Evolutionary conservation across 2,329 filamentous ascomycete genomes (phyloP).

Genomic region (Colletotrichum sp.): DNA sequence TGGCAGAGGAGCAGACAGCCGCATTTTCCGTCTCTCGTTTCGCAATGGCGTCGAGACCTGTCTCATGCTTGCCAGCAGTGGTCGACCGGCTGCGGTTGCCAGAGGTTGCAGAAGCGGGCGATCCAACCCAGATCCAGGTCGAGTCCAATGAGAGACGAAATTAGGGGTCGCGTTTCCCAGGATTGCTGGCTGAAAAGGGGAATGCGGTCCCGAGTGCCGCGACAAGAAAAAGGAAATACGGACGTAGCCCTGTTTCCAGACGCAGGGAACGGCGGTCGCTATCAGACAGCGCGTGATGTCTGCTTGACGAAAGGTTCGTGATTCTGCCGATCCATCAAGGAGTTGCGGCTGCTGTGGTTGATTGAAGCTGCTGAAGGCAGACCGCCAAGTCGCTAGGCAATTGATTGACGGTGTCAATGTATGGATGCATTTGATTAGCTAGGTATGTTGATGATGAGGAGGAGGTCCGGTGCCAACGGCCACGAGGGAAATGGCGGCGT

Average conservation of each 20-base stretch:
- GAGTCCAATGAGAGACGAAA: background rate
- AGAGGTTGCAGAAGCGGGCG: background rate
- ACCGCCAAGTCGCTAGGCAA: background rate
- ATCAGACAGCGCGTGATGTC: background rate
- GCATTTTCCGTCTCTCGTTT: background rate
- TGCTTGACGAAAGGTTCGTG: background rate
- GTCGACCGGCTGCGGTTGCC: background rate
- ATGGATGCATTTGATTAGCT: background rate
- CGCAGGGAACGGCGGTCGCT: background rate
- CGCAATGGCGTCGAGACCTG: slow-evolving; percentile 1
- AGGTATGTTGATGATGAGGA: background rate
- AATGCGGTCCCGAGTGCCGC: background rate
- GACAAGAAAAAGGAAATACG: slow-evolving; percentile 3
- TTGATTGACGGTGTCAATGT: background rate
- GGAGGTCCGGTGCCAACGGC: background rate
- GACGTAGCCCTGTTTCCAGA: background rate
- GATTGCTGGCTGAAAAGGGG: background rate
- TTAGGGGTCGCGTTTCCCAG: background rate
- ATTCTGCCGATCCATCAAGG: background rate
- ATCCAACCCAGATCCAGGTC: background rate
- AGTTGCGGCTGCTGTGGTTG: background rate
- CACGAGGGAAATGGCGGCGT: background rate
- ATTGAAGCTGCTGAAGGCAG: background rate
- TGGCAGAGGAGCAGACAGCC: background rate
- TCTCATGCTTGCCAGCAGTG: background rate